Evolutionary conservation across 2,329 filamentous ascomycete species (phyloP), one percentile per base, ranked within the genome.

Genomic region (Purpureocillium takamizusanense): DNA sequence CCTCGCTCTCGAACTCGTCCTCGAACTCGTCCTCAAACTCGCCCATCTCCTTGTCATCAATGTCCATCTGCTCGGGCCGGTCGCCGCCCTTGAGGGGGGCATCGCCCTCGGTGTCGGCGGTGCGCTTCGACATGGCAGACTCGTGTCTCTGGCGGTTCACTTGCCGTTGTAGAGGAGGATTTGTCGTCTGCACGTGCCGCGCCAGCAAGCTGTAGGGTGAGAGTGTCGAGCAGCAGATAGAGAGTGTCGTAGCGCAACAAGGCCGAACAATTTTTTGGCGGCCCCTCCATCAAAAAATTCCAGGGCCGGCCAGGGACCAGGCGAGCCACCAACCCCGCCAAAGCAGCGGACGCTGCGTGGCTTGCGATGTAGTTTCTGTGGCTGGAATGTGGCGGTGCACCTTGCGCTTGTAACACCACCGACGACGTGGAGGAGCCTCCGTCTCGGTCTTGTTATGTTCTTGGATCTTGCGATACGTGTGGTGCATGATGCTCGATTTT

Each of bases 21-120:
- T 90, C 86, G 50, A 90, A 95, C 56, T 97, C 90, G 65, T 95
- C 92, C 56, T 95, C 92, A 46, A 94, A 97, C 50, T 97, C 85
- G 56, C 78, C 78, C 69, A 82, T 80, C 18, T 78, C 78, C 55
- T 68, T 67, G 46, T 66, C 58, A 46, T 85, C 78, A 37, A 85
- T 72, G 42, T 83, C 83, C 72, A 78, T 78, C 44, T 74, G 69
- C 45, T 80, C 76, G 5, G 75, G 76, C 29, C 77, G 73, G 16
- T 71, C 69, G 37, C 78, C 75, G 41, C 70, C 69, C 62, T 82
- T 82, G 49, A 81, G 67, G 18, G 75, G 67, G 27, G 57, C 57
- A 29, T 66, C 62, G 33, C 61, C 65, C 23, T 66, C 65, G 37
- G 59, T 51, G 38, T 76, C 74, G 16, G 74, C 75, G 27, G 68